Conservation (phyloP, 176 grass and related monocot genomes). For the Raddia guianensis region DNA sequence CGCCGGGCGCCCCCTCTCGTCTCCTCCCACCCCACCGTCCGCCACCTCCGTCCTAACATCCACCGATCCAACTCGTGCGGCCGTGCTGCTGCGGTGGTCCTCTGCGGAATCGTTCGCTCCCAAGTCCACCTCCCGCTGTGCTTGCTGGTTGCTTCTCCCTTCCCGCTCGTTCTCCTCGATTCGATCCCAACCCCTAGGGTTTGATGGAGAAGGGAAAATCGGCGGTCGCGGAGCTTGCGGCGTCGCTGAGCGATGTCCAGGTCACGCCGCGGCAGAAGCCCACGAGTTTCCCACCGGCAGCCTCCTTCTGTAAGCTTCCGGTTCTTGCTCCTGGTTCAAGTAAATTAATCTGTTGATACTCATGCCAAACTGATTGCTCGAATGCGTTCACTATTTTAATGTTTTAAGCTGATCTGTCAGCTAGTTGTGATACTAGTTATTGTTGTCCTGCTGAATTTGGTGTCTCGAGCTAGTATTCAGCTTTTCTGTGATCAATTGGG, state of each 20-base stretch:
- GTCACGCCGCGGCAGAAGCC: constrained; percentile 40
- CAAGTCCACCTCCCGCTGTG: no score
- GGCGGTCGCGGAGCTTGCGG: constrained; percentile 44
- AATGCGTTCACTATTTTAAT: neutral
- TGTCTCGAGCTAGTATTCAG: neutral
- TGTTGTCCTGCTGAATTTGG: neutral
- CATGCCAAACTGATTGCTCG: neutral
- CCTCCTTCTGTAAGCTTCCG: constrained; percentile 52
- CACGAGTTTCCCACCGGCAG: neutral
- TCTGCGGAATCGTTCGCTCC: neutral
- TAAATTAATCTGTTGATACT: neutral
- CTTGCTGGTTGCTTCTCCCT: neutral
- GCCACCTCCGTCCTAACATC: neutral
- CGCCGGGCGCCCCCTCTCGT: neutral
- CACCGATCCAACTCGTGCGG: neutral
- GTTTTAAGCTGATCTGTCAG: neutral
- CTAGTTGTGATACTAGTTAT: neutral
- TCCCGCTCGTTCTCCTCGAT: neutral
- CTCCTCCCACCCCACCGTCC: neutral
- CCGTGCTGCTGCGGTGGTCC: neutral
- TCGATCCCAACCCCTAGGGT: neutral
- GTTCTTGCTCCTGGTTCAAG: neutral
- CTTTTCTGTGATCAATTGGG: neutral
- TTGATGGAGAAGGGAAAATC: constrained; percentile 72
- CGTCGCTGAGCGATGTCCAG: constrained; percentile 60